Base-by-base conservation (phyloP, 805 yeast genomes). In the Hanseniaspora singularis region DNA sequence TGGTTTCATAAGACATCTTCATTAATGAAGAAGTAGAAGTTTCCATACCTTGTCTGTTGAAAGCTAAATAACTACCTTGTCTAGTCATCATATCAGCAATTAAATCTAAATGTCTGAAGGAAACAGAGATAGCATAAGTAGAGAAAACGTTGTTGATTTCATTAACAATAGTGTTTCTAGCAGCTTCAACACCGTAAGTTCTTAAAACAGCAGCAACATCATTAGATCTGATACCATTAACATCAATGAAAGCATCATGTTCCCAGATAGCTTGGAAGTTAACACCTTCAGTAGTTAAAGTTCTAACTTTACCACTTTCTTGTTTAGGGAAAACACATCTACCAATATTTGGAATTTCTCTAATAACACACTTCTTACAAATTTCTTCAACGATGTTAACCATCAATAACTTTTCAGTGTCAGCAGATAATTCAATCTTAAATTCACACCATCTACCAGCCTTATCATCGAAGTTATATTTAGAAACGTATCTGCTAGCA, bases 51-150 rank as follows among this genome's bases (percentile, higher is more conserved):
- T 86, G 96, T 72, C 99, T 84, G 66, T 86, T 88, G 72, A 92
- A 92, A 22, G 99, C 95, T 61, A 89, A 68, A 62, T 88, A 92
- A 2, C 94, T 76, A 59, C 99, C 99, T 66, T 92, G 97, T 66
- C 98, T 79, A 4, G 99, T 92, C 99, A 92, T 92, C 86, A 85
- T 84, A 65, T 92, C 99, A 53, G 94, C 99, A 64, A 92, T 81
- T 63, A 92, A 76, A 62, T 92, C 98, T 67, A 92, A 77, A 69
- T 92, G 99, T 64, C 98, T 85, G 46, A 77, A 70, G 49, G 92
- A 81, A 50, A 92, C 98, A 50, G 87, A 69, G 61, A 92, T 92
- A 58, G 97, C 97, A 66, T 92, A 92, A 46, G 94, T 87, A 51
- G 86, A 85, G 76, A 92, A 92, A 57, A 92, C 99, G 57, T 85